Evolutionary conservation across 2,329 filamentous ascomycete species (phyloP), one percentile per base, ranked within the genome.

Genomic region (Aureobasidium mangrovei): DNA sequence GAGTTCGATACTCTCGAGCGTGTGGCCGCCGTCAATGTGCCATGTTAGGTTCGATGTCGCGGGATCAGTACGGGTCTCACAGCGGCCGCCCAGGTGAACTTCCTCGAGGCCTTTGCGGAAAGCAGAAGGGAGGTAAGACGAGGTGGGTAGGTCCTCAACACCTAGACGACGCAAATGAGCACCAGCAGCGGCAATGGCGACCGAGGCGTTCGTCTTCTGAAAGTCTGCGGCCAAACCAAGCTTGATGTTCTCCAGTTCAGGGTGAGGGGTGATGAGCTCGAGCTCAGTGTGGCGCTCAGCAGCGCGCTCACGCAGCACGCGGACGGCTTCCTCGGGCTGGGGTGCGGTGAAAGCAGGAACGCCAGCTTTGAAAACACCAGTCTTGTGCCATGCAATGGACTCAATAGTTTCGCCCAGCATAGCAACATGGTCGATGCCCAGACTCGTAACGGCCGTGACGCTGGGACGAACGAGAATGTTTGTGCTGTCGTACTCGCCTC

Each of bases 321-420:
- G 65, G 55, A 82, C 69, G 1, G 82, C 82, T 24, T 69, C 69
- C 3, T 74, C 69, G 32, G 74, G 70, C 59, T 86, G 83, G 0
- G 74, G 74, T 2, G 78, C 78, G 0, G 84, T 84, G 57, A 86
- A 87, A 2, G 79, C 82, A 27, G 77, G 76, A 4, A 78, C 77
- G 0, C 79, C 81, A 0, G 69, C 49, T 68, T 94, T 95, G 67
- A 94, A 85, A 42, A 96, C 87, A 1, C 91, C 91, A 5, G 84
- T 85, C 69, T 96, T 96, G 67, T 95, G 88, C 91, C 90, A 95
- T 3, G 90, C 84, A 60, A 95, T 95, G 64, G 88, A 76, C 55
- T 86, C 83, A 48, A 91, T 79, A 0, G 88, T 91, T 36, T 79
- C 76, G 8, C 91, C 91, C 35, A 96, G 75, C 77, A 95, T 83